These are phyloP conservation scores for Naganishia randhawae DNA, from an alignment of 768 basidiomycete genomes.

Conservation along the genomic window DNA sequence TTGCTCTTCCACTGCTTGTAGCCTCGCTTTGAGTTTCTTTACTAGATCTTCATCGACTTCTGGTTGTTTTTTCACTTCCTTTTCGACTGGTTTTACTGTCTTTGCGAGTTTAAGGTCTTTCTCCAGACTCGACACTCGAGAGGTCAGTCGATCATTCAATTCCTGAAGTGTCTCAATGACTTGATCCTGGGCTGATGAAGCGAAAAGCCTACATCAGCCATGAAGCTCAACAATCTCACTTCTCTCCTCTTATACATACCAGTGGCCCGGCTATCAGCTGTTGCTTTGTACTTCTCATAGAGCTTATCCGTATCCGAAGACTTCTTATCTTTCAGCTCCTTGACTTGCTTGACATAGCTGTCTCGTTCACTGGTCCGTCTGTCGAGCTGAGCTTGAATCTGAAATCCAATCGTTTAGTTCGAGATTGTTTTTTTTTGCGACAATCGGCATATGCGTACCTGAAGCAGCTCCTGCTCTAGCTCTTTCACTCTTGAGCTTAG, in stretches of 20 bases:
- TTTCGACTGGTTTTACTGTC: slow-evolving; percentile 21
- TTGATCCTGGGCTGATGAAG: slow-evolving; percentile 41
- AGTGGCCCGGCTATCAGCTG: slow-evolving; percentile 35
- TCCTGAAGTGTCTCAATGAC: slow-evolving; percentile 39
- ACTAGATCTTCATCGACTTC: slow-evolving; percentile 5
- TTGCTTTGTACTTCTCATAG: slow-evolving; percentile 43
- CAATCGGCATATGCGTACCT: not conserved
- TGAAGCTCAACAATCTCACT: not conserved
- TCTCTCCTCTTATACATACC: slow-evolving; percentile 31
- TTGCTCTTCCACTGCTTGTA: slow-evolving; percentile 31
- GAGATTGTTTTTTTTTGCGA: not conserved
- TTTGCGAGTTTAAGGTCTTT: slow-evolving; percentile 32
- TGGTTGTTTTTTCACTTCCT: slow-evolving; percentile 37
- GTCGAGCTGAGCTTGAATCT: slow-evolving; percentile 22
- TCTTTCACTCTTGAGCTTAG: slow-evolving; percentile 3
- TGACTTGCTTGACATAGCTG: slow-evolving; percentile 38
- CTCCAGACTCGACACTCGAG: slow-evolving; percentile 35
- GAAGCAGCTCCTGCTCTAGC: not conserved
- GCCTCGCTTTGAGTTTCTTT: slow-evolving; percentile 35
- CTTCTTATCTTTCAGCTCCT: slow-evolving; percentile 27
- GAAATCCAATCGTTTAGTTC: no score
- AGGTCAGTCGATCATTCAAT: slow-evolving; percentile 43
- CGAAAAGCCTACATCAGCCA: not conserved
- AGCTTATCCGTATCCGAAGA: slow-evolving; percentile 34
- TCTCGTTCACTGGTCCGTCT: slow-evolving; percentile 40